Conservation (phyloP, 495 filamentous ascomycete genomes). For the Mytilinidion resinicola region DNA sequence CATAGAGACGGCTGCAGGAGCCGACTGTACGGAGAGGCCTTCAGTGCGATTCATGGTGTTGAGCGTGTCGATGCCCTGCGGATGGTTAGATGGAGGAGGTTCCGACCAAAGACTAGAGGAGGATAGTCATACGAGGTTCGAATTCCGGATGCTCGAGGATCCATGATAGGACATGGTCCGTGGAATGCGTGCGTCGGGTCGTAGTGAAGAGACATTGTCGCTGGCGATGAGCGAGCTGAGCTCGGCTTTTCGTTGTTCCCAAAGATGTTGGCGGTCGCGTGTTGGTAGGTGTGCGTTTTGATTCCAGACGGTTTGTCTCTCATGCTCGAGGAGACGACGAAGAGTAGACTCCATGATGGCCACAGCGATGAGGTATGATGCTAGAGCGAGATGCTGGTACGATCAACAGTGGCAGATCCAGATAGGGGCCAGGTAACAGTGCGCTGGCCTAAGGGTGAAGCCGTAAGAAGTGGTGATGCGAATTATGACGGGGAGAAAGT, state of each 20-base stretch:
- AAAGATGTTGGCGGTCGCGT: conserved; percentile 8
- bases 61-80: conserved; percentile 4
- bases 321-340: conserved; percentile 9
- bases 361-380: neutral
- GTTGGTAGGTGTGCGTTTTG: conserved; percentile 10
- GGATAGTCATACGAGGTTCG: conserved; percentile 17
- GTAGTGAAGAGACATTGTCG: neutral
- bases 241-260: conserved; percentile 1
- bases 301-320: conserved; percentile 12
- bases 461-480: conserved; percentile 2
- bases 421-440: neutral
- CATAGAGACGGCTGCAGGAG: conserved; percentile 13
- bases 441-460: neutral
- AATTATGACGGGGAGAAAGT: conserved; percentile 12
- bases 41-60: conserved; percentile 16
- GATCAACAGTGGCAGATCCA: conserved; percentile 8
- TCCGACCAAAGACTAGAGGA: conserved; percentile 12
- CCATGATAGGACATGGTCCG: conserved; percentile 18
- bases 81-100: conserved; percentile 7
- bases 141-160: neutral
- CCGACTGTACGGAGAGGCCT: conserved; percentile 9
- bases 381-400: conserved; percentile 2
- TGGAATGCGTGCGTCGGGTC: conserved; percentile 10
- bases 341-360: conserved; percentile 9
- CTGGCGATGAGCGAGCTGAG: conserved; percentile 2